These are phyloP conservation scores for Sphagnurus paluster DNA, from an alignment of 1,284 basidiomycete genomes.

Conservation along the genomic window DNA sequence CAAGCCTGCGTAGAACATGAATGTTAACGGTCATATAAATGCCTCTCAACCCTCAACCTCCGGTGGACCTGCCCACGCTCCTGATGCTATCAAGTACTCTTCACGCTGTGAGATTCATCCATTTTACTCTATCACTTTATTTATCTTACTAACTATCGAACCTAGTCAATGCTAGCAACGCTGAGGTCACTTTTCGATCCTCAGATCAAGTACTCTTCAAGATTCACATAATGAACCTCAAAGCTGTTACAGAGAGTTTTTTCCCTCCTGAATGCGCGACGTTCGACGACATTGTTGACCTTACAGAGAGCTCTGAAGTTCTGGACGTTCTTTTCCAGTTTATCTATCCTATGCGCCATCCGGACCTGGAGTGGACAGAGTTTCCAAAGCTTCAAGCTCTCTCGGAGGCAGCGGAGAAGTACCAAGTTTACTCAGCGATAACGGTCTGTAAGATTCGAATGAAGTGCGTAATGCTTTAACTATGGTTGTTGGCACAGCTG, in stretches of 20 bases:
- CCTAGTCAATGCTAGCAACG: slow-evolving; percentile 23
- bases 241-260: slow-evolving; percentile 17
- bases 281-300: slow-evolving; percentile 7
- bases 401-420: slow-evolving; percentile 31
- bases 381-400: slow-evolving; percentile 18
- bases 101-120: too few relatives aligned
- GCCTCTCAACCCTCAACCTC: too few relatives aligned
- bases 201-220: slow-evolving; percentile 25
- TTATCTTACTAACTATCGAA: too few relatives aligned
- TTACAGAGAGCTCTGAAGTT: slow-evolving; percentile 10
- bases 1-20: too few relatives aligned
- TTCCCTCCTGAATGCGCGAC: slow-evolving; percentile 5
- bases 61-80: too few relatives aligned
- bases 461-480: slow-evolving; percentile 19
- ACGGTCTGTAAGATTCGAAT: slow-evolving; percentile 20
- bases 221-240: slow-evolving; percentile 23
- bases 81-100: too few relatives aligned
- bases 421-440: slow-evolving; percentile 27
- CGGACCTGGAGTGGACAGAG: slow-evolving; percentile 3
- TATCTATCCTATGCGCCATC: slow-evolving; percentile 14
- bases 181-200: slow-evolving; percentile 24
- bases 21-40: too few relatives aligned
- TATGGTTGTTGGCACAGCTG: too few relatives aligned
- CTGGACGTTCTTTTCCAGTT: slow-evolving; percentile 18
- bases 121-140: too few relatives aligned